Evolutionary conservation across 768 basidiomycete species (phyloP).

Genomic region (Candolleomyces efflorescens): DNA sequence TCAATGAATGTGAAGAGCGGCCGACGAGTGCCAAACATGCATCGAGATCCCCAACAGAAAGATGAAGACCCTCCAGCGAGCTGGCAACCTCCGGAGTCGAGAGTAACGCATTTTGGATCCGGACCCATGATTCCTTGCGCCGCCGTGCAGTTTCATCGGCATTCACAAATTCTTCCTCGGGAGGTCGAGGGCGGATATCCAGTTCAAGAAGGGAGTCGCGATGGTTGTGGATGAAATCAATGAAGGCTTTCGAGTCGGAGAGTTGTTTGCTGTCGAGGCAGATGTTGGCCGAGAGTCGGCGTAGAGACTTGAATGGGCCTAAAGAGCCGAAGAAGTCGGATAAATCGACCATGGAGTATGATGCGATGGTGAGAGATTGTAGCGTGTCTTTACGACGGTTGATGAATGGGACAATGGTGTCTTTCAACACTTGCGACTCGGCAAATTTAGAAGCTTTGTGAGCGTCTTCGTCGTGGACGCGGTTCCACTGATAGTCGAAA

Average conservation of each 20-base stretch:
- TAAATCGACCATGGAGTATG: slow-evolving; percentile 26
- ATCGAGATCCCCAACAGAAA: neutral
- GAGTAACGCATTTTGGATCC: neutral
- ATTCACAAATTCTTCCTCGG: neutral
- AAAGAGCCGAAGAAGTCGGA: slow-evolving; percentile 29
- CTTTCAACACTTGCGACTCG: slow-evolving; percentile 15
- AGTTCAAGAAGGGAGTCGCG: slow-evolving; percentile 18
- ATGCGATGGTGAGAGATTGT: slow-evolving; percentile 28
- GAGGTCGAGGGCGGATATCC: slow-evolving; percentile 13
- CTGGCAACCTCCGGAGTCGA: neutral
- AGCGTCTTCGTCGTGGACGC: neutral
- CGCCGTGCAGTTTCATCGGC: neutral
- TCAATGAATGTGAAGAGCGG: neutral
- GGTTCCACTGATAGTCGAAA: slow-evolving; percentile 25
- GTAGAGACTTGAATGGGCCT: slow-evolving; percentile 21
- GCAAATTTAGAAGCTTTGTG: neutral
- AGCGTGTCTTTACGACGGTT: slow-evolving; percentile 22
- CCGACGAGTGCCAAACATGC: neutral
- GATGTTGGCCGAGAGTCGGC: slow-evolving; percentile 17
- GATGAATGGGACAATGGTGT: slow-evolving; percentile 28
- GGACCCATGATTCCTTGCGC: neutral
- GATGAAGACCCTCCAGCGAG: neutral
- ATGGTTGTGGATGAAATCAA: slow-evolving; percentile 17
- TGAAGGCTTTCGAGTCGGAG: slow-evolving; percentile 19
- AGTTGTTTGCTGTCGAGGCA: slow-evolving; percentile 18